phyloP scores from a whole-genome alignment of 345 rosid genomes.

The Arabis alpina region DNA sequence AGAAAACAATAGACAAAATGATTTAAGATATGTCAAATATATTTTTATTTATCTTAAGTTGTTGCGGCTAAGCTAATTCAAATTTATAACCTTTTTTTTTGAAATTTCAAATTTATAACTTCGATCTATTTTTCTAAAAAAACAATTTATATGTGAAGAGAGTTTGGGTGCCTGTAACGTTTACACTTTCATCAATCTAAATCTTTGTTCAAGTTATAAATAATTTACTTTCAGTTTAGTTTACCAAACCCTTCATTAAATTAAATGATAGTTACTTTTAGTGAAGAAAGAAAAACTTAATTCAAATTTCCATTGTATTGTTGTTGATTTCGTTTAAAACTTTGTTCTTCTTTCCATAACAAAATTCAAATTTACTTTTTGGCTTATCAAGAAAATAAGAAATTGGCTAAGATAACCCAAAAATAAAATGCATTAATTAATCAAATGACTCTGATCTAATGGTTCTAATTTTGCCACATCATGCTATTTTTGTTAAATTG shows the following conservation, averaged over 20 bases:
- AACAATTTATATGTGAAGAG: neutral
- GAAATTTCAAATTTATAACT: neutral
- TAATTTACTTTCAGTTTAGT: too few species aligned
- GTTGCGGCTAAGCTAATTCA: neutral
- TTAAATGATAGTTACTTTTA: too few species aligned
- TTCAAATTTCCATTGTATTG: neutral
- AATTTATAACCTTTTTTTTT: neutral
- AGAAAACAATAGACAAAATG: neutral
- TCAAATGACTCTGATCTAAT: too few species aligned
- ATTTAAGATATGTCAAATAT: neutral
- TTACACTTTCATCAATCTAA: neutral
- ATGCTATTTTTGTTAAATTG: too few species aligned
- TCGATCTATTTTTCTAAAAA: neutral
- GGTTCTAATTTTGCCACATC: too few species aligned
- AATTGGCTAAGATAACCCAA: too few species aligned
- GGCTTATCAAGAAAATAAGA: neutral
- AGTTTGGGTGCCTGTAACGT: conserved; percentile 2
- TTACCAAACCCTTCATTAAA: too few species aligned
- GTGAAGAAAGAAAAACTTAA: neutral
- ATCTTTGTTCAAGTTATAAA: too few species aligned
- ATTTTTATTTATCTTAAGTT: neutral
- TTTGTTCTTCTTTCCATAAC: neutral
- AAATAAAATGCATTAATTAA: too few species aligned
- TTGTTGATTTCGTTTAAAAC: neutral
- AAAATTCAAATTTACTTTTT: neutral